Evolutionary conservation across 2,329 filamentous ascomycete species (phyloP), one percentile per base, ranked within the genome.

Genomic region (Neonectria ditissima): DNA sequence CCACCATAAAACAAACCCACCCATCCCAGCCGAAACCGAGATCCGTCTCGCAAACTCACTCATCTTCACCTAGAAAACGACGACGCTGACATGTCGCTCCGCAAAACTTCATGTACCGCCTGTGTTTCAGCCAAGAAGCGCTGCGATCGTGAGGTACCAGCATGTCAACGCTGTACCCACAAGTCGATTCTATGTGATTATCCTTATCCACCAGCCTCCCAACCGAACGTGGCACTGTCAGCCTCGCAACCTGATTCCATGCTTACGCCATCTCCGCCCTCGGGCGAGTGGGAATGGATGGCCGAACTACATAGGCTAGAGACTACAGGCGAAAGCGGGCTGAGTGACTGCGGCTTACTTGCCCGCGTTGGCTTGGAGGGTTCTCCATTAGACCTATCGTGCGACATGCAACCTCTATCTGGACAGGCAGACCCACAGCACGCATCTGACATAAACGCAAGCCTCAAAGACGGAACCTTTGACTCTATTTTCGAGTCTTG

Each of bases 81-180:
- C 20, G 14, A 20, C 22, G 41, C 20, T 32, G 61, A 30, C 26
- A 65, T 65, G 59, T 65, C 63, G 13, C 62, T 65, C 26, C 58
- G 62, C n/a, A 65, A 65, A 50, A 54, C 41, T 16, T 55, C 62
- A 11, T 65, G 62, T 28, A 44, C n/a, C 8, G 53, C 57, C 20
- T 65, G 62, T 14, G 62, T 50, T 20, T 54, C 58, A 26, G 44
- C 62, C 34, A 65, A 65, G 24, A 52, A 47, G 18, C 62, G 62
- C 24, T 65, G 62, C 32, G 62, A 65, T 39, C 57, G 57, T 30
- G 56, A 34, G n/a, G 4, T 53, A 2, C 62, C 62, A 20, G 1
- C 30, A 55, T 65, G 62, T 14, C 32, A 20, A 18, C 62, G 62
- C 41, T 62, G 62, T 24, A 7, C 22, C 11, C 47, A 54, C 5